phyloP scores from a whole-genome alignment of 2,329 filamentous ascomycete species.

The Botrytis cinerea region DNA sequence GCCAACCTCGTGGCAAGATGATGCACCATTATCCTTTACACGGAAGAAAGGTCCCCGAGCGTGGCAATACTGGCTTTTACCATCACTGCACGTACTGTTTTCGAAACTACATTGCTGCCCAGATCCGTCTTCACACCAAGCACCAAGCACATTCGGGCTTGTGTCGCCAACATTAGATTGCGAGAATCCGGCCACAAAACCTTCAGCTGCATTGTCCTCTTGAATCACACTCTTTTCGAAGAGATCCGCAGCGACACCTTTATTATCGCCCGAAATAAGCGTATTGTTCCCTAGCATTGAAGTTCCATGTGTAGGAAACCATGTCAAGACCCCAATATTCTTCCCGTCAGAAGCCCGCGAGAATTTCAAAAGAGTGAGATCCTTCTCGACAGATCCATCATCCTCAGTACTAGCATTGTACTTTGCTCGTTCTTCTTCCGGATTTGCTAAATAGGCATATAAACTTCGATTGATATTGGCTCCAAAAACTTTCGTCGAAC shows the following conservation, averaged over 20 bases:
- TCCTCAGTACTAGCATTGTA: slow-evolving; percentile 61
- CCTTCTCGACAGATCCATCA: slow-evolving; percentile 66
- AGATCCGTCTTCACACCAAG: slow-evolving; percentile 85
- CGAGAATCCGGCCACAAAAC: slow-evolving; percentile 88
- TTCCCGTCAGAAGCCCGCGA: slow-evolving; percentile 72
- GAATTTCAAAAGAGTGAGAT: slow-evolving; percentile 78
- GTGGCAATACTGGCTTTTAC: slow-evolving; percentile 70
- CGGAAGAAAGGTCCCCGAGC: slow-evolving; percentile 71
- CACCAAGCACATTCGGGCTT: slow-evolving; percentile 82
- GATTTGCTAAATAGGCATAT: slow-evolving; percentile 86
- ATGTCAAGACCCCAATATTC: slow-evolving; percentile 79
- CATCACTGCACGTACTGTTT: slow-evolving; percentile 79
- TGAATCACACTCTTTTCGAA: slow-evolving; percentile 69
- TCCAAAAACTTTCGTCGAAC: slow-evolving; percentile 67
- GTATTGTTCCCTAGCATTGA: slow-evolving; percentile 92
- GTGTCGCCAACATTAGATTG: slow-evolving; percentile 92
- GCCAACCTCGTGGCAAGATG: slow-evolving; percentile 76
- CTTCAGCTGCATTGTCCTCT: slow-evolving; percentile 57
- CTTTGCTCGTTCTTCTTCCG: slow-evolving; percentile 67
- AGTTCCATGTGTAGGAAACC: slow-evolving; percentile 91
- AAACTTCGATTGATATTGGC: slow-evolving; percentile 89
- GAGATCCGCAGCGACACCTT: slow-evolving; percentile 84
- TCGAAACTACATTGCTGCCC: slow-evolving; percentile 70
- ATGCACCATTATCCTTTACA: slow-evolving; percentile 68
- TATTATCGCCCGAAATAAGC: slow-evolving; percentile 90